Percentiles rank a stretch among this genome's conserved stretches.
These are phyloP conservation scores for Quercus tomentella DNA, from an alignment of 331 rosid genomes.

Conservation along the genomic window DNA sequence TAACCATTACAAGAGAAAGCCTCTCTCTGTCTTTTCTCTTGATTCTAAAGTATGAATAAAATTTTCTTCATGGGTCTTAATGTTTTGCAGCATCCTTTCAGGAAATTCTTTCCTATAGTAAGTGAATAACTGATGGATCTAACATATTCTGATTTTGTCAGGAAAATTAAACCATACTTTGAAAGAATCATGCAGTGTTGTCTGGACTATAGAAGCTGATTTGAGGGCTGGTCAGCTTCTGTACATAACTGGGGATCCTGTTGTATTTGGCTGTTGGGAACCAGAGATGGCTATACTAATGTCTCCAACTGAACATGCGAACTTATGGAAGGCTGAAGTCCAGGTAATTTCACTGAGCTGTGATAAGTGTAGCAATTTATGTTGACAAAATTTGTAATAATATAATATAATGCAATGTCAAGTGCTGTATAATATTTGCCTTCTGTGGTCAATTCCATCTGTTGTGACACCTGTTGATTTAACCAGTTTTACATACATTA, in stretches of 20 bases:
- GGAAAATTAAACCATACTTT: slow-evolving; percentile 42
- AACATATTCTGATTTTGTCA: slow-evolving; percentile 34
- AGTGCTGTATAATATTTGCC: background rate
- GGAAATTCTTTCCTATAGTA: slow-evolving; percentile 14
- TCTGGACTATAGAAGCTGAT: slow-evolving; percentile 83
- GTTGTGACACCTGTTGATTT: background rate
- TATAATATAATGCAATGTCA: background rate
- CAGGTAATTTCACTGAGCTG: slow-evolving; percentile 42
- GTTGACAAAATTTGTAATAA: background rate
- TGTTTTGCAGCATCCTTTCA: slow-evolving; percentile 9
- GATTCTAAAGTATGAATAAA: background rate
- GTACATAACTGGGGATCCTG: slow-evolving; percentile 81
- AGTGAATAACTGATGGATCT: slow-evolving; percentile 45
- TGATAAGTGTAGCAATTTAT: background rate
- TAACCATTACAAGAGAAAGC: background rate
- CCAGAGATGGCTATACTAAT: slow-evolving; percentile 67
- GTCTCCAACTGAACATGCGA: slow-evolving; percentile 65
- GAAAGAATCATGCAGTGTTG: slow-evolving; percentile 54
- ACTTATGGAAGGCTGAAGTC: slow-evolving; percentile 83
- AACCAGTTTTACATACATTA: background rate
- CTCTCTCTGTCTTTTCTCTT: background rate
- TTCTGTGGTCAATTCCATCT: background rate
- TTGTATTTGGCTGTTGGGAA: slow-evolving; percentile 84
- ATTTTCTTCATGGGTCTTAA: background rate
- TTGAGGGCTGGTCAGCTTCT: slow-evolving; percentile 72